Conservation (phyloP, 202 grass and related monocot species). For the Dendrocalamus latiflorus region DNA sequence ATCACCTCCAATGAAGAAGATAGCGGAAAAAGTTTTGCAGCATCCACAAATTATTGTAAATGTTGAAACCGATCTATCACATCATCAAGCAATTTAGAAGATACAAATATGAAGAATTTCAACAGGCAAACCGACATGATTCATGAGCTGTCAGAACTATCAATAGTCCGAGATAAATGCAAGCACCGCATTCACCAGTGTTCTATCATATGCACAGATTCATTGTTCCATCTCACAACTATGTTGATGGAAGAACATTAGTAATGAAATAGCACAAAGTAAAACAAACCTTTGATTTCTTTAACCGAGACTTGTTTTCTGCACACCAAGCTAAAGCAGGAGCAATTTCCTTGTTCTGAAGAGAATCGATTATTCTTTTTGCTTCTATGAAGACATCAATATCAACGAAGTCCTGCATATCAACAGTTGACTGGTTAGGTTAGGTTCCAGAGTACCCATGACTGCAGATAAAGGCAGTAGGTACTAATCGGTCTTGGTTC, state of each 20-base stretch:
- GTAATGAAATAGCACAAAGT: not conserved
- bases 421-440: slow-evolving; percentile 21
- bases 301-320: slow-evolving; percentile 88
- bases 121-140: not conserved
- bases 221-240: too few relatives aligned
- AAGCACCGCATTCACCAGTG: too few relatives aligned
- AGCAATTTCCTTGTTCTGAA: slow-evolving; percentile 79
- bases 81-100: not conserved
- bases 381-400: slow-evolving; percentile 81
- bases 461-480: not conserved
- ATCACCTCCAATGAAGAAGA: not conserved
- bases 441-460: not conserved
- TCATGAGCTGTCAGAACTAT: too few relatives aligned
- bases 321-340: slow-evolving; percentile 91
- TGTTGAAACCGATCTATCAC: not conserved
- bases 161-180: too few relatives aligned
- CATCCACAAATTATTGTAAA: not conserved
- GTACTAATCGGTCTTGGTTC: not conserved
- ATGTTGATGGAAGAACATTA: not conserved
- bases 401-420: slow-evolving; percentile 77
- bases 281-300: slow-evolving; percentile 87
- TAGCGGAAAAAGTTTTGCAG: not conserved
- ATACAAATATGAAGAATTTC: not conserved
- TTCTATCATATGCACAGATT: too few relatives aligned
- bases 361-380: slow-evolving; percentile 85